Percentiles rank a stretch among this genome's conserved stretches.
Evolutionary conservation across 805 yeast species (phyloP).

Genomic region (Candida hispaniensis): DNA sequence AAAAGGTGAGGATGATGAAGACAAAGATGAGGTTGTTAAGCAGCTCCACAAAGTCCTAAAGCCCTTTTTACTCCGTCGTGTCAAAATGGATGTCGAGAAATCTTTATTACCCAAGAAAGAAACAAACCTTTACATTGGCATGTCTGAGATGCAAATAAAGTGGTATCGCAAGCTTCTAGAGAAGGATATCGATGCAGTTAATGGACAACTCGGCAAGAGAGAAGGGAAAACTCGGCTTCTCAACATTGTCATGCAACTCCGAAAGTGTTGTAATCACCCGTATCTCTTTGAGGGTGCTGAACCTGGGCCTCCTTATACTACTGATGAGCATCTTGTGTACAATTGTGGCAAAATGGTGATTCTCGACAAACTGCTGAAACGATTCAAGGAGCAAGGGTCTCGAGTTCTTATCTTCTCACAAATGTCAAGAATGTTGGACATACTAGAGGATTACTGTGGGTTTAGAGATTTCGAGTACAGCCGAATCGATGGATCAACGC

Average conservation of each 20-base stretch:
- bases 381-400: slow-evolving; percentile 65
- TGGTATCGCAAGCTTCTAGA: slow-evolving; percentile 87
- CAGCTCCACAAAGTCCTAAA: slow-evolving; percentile 80
- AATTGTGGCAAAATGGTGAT: slow-evolving; percentile 89
- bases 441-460: slow-evolving; percentile 82
- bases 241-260: slow-evolving; percentile 90
- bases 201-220: slow-evolving; percentile 88
- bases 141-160: slow-evolving; percentile 88
- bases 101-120: slow-evolving; percentile 86
- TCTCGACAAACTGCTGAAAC: slow-evolving; percentile 67
- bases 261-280: slow-evolving; percentile 97
- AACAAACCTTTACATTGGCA: slow-evolving; percentile 78
- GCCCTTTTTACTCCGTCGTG: slow-evolving; percentile 81
- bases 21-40: slow-evolving; percentile 74
- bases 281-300: slow-evolving; percentile 98
- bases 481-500: slow-evolving; percentile 87
- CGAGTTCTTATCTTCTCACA: slow-evolving; percentile 87
- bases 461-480: slow-evolving; percentile 78
- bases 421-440: slow-evolving; percentile 83
- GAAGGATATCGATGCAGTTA: slow-evolving; percentile 91
- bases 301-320: slow-evolving; percentile 96
- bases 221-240: slow-evolving; percentile 79
- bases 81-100: slow-evolving; percentile 87
- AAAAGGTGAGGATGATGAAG: slow-evolving; percentile 33
- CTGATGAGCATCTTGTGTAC: slow-evolving; percentile 85